Conservation (phyloP, 2,329 filamentous ascomycete genomes). For the Ophiosphaerella narmari region DNA sequence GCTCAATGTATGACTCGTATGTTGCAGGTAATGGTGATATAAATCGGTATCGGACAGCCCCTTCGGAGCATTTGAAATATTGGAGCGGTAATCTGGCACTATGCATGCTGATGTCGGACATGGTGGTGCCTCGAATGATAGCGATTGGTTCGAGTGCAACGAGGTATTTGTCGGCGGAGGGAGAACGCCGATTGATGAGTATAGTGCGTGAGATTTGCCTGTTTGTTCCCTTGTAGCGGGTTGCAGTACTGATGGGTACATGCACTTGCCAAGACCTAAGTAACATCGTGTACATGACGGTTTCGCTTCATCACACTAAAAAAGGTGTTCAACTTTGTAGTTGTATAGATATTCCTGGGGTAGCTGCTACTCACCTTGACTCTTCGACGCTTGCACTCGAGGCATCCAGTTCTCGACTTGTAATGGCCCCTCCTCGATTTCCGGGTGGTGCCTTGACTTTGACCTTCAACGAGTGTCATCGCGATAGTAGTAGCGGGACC, state of each 20-base stretch:
- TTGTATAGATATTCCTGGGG: not conserved
- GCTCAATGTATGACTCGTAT: constrained; percentile 9
- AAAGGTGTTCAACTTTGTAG: not conserved
- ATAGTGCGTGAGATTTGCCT: not conserved
- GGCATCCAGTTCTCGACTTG: constrained; percentile 12
- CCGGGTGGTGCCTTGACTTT: not conserved
- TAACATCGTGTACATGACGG: constrained; percentile 11
- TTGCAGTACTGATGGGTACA: not conserved
- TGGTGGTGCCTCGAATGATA: not conserved
- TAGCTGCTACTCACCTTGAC: constrained; percentile 6
- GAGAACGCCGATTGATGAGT: not conserved
- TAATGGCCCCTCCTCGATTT: constrained; percentile 1
- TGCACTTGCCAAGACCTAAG: constrained; percentile 6
- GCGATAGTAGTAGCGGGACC: not conserved
- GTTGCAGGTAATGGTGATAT: constrained; percentile 14
- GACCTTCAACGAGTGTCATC: not conserved
- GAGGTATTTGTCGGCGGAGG: not conserved
- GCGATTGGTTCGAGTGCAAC: not conserved
- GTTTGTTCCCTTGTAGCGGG: not conserved
- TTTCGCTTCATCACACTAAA: constrained; percentile 14
- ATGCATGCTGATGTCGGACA: not conserved
- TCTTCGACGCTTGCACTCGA: constrained; percentile 12
- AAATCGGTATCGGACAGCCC: constrained; percentile 4
- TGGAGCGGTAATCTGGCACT: not conserved
- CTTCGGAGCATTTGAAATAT: not conserved